Evolutionary conservation across 495 filamentous ascomycete genomes (phyloP), one percentile per base, ranked within the genome.

Genomic region (Alectoria sarmentosa): DNA sequence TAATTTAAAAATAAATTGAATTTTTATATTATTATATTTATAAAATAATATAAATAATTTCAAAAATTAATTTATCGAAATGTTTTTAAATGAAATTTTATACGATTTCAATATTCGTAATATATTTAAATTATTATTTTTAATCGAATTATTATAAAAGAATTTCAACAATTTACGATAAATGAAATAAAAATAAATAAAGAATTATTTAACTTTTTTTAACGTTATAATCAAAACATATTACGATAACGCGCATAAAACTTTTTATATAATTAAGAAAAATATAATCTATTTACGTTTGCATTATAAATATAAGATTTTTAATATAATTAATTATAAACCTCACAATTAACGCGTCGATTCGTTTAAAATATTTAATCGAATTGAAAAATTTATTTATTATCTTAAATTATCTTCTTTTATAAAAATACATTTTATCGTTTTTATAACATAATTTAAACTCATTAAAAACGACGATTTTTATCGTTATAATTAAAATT

Each of bases 311-410:
- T 49, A 48, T 49, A 49, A 48, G 15, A 34, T 62, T 6, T 26
- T 21, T 28, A 49, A 37, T 6, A 0, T 48, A n/a, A 21, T 6
- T 32, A 48, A 62, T 17, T 49, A 44, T 62, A 62, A 62, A 21
- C 23, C 32, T 23, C 34, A 58, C 36, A 46, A 65, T 14, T 52
- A 65, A 17, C 32, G 42, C 13, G 14, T 39, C 17, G 44, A 30
- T 57, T 23, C 21, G 10, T 41, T 61, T 62, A 26, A 56, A 4
- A 42, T n/a, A 13, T 10, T 55, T 66, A 66, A 66, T 28, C 42
- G 41, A n/a, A 54, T 39, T 15, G 28, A 37, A 38, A 58, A 37
- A 1, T 10, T 30, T 2, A 23, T 19, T 60, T 60, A 59, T 14
- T 39, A 26, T 19, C 30, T 58, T 30, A 60, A 46, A 15, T 23